Percentiles rank a stretch among this genome's conserved stretches.
phyloP scores from a whole-genome alignment of 2,329 filamentous ascomycete species.

The Byssochlamys sp. region DNA sequence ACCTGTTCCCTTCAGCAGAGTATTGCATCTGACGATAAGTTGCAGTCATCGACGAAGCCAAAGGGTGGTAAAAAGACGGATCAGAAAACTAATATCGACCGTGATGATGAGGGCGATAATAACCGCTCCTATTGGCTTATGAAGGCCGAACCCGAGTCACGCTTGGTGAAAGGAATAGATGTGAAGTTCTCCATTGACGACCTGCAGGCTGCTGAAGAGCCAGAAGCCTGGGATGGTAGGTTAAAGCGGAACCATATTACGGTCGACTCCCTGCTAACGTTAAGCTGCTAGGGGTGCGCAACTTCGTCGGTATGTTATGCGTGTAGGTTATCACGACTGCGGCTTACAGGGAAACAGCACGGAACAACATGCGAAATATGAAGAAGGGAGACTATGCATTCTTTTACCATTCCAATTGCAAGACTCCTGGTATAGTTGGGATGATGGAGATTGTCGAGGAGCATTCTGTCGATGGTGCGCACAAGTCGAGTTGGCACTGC shows the following conservation, averaged over 20 bases:
- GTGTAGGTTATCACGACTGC: background rate
- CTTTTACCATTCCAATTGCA: slow-evolving; percentile 94
- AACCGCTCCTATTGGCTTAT: slow-evolving; percentile 61
- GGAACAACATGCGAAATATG: slow-evolving; percentile 87
- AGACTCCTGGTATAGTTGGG: slow-evolving; percentile 76
- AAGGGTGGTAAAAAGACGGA: slow-evolving; percentile 9
- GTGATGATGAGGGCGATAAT: slow-evolving; percentile 11
- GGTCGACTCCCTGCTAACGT: slow-evolving; percentile 10
- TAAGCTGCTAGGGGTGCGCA: slow-evolving; percentile 34
- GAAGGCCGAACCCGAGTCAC: slow-evolving; percentile 80
- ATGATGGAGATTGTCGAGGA: slow-evolving; percentile 83
- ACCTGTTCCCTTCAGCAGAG: background rate
- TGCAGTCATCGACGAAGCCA: slow-evolving; percentile 9
- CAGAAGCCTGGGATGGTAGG: slow-evolving; percentile 86
- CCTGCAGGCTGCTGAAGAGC: slow-evolving; percentile 58
- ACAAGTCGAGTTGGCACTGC: slow-evolving; percentile 14
- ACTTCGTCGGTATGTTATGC: slow-evolving; percentile 27
- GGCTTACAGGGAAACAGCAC: slow-evolving; percentile 41
- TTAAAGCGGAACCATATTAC: slow-evolving; percentile 8
- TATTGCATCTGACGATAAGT: background rate
- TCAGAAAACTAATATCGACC: slow-evolving; percentile 6
- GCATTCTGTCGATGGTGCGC: slow-evolving; percentile 65
- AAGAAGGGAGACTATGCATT: slow-evolving; percentile 84
- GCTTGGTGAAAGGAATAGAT: slow-evolving; percentile 76
- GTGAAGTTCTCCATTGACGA: slow-evolving; percentile 94